phyloP scores from a whole-genome alignment of 352 stramenopile species.

The Phytophthora podocarpi region DNA sequence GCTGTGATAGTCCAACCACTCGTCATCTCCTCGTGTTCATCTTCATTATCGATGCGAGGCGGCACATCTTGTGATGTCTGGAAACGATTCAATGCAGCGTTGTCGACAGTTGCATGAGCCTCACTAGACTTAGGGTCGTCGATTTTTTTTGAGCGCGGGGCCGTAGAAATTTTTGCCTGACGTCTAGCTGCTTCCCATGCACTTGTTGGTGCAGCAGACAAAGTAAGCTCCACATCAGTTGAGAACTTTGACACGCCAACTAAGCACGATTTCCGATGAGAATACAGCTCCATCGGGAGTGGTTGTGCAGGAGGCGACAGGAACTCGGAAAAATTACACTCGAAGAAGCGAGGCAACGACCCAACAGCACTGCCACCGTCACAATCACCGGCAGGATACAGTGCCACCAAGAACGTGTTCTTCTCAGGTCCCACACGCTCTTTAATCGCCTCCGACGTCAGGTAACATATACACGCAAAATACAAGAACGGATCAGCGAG shows the following conservation, averaged over 20 bases:
- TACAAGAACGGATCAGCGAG: constrained; percentile 64
- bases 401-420: constrained; percentile 70
- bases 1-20: constrained; percentile 36
- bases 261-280: constrained; percentile 48
- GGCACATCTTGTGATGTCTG: not conserved
- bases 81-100: not conserved
- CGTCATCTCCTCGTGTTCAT: constrained; percentile 14
- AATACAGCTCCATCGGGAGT: constrained; percentile 46
- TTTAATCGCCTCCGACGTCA: constrained; percentile 58
- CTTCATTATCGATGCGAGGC: constrained; percentile 3
- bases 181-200: constrained; percentile 47
- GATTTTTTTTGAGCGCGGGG: constrained; percentile 1
- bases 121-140: not conserved
- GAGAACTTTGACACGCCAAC: constrained; percentile 64
- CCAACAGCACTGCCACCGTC: constrained; percentile 18
- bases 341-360: constrained; percentile 73
- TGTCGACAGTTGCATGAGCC: not conserved
- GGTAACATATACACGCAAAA: constrained; percentile 59
- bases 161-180: constrained; percentile 39
- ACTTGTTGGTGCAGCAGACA: constrained; percentile 37
- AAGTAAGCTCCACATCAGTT: constrained; percentile 48
- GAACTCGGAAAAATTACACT: constrained; percentile 53
- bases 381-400: constrained; percentile 46
- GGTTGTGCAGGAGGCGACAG: constrained; percentile 21
- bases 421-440: constrained; percentile 56